phyloP scores from a whole-genome alignment of 495 filamentous ascomycete genomes.

The Talaromyces stipitatus region DNA sequence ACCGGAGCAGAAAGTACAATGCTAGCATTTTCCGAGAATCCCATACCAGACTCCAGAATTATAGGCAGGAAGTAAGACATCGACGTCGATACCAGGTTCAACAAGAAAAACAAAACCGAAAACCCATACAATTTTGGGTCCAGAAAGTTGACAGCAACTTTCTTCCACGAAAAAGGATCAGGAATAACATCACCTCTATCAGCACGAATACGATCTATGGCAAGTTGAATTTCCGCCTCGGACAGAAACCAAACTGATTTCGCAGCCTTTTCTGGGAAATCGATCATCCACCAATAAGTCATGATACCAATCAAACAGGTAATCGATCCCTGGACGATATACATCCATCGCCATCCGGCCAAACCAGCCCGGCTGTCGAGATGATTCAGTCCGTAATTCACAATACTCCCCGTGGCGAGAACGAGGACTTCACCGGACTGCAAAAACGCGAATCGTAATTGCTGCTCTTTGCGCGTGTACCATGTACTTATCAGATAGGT shows the following conservation, averaged over 20 bases:
- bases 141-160: conserved; percentile 51
- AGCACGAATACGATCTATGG: conserved; percentile 48
- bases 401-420: conserved; percentile 61
- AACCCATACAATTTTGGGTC: conserved; percentile 72
- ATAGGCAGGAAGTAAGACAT: conserved; percentile 67
- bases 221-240: conserved; percentile 47
- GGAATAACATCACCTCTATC: conserved; percentile 60
- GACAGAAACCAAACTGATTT: conserved; percentile 57
- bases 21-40: conserved; percentile 55
- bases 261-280: conserved; percentile 65
- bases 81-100: conserved; percentile 63
- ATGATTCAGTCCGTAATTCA: conserved; percentile 65
- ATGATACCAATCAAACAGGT: conserved; percentile 57
- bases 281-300: conserved; percentile 74
- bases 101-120: conserved; percentile 62
- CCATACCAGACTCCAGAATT: conserved; percentile 64
- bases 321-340: conserved; percentile 59
- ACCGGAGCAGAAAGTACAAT: conserved; percentile 65
- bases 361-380: conserved; percentile 52
- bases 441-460: conserved; percentile 67
- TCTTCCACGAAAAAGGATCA: conserved; percentile 52
- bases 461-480: conserved; percentile 66
- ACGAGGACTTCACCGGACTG: conserved; percentile 62
- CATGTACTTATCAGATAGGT: conserved; percentile 66
- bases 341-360: conserved; percentile 74